Percentiles rank a stretch among this genome's conserved stretches.
phyloP scores from a whole-genome alignment of 2,329 filamentous ascomycete genomes.

The Epichloe gansuensis region DNA sequence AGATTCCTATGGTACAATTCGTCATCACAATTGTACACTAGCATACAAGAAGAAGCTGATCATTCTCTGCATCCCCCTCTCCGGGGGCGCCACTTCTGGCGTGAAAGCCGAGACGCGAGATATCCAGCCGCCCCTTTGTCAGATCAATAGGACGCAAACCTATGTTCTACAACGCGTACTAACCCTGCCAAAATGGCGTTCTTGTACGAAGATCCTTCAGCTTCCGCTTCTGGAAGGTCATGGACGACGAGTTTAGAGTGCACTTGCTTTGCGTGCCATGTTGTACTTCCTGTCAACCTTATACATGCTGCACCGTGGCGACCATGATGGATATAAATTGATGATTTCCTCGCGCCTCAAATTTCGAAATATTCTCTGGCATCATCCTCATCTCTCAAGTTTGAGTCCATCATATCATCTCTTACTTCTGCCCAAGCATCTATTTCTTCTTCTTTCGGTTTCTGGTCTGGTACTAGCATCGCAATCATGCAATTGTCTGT shows the following conservation, averaged over 20 bases:
- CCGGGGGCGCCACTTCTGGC: neutral
- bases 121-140: neutral
- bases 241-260: neutral
- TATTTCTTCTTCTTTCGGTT: neutral
- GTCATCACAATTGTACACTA: neutral
- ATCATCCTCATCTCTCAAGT: slow-evolving; percentile 2
- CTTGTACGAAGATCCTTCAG: neutral
- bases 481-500: slow-evolving; percentile 14
- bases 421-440: neutral
- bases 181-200: neutral
- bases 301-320: neutral
- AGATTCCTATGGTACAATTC: no score
- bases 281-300: neutral
- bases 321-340: slow-evolving; percentile 7
- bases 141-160: neutral
- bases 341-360: neutral
- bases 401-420: neutral
- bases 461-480: neutral
- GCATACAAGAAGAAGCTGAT: neutral
- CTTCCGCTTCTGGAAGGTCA: slow-evolving; percentile 11
- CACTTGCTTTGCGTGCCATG: neutral
- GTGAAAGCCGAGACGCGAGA: neutral
- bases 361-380: neutral
- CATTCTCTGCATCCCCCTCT: neutral
- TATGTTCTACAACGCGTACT: neutral